phyloP scores from a whole-genome alignment of 2,329 filamentous ascomycete species.

The Fusarium aywerte region DNA sequence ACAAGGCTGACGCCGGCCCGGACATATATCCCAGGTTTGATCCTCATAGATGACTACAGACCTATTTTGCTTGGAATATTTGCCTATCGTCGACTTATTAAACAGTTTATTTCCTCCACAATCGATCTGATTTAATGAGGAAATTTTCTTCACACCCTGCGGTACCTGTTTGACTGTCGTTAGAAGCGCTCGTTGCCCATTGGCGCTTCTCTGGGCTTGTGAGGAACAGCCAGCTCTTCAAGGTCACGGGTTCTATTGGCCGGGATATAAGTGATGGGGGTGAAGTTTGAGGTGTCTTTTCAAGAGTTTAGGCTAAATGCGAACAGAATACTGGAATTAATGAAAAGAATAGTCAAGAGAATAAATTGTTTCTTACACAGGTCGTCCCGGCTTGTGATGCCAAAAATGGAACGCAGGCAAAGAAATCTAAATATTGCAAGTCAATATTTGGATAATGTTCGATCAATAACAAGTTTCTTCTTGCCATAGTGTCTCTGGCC shows the following conservation, averaged over 20 bases:
- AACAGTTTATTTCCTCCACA: not conserved
- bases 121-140: not conserved
- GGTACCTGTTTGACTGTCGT: not conserved
- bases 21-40: constrained; percentile 1
- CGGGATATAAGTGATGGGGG: constrained; percentile 24
- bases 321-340: constrained; percentile 10
- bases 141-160: too few relatives aligned
- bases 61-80: not conserved
- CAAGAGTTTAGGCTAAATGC: constrained; percentile 41
- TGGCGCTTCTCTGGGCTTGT: constrained; percentile 34
- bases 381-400: not conserved
- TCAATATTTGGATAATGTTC: not conserved
- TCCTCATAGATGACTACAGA: not conserved
- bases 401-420: not conserved
- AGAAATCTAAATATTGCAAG: not conserved
- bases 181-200: constrained; percentile 44
- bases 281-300: not conserved
- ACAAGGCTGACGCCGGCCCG: not conserved
- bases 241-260: constrained; percentile 31
- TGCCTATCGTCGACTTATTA: not conserved
- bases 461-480: constrained; percentile 6
- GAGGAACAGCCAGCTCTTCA: constrained; percentile 22
- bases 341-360: not conserved
- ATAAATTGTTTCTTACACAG: not conserved
- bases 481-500: not conserved